Base-by-base conservation (phyloP, 1,284 basidiomycete genomes). In the Ceratobasidium papillatum region DNA sequence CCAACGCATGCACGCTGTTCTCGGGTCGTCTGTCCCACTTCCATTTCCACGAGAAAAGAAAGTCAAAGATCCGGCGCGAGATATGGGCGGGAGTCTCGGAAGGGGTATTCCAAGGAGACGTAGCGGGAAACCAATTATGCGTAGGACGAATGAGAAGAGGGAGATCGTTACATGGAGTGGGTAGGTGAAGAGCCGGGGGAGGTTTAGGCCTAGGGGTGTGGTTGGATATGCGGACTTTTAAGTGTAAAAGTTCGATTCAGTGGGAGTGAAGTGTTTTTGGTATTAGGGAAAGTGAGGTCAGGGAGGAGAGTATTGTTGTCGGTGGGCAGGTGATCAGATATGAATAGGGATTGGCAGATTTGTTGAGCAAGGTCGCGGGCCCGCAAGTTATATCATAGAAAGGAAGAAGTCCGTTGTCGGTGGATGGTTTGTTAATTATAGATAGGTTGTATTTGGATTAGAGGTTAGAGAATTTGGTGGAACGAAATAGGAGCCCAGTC, bases 1-100 rank as follows among this genome's bases (percentile, higher is more conserved):
- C 91, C 92, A 94, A 36, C 89, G 85, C 75, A 92, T 91, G 0
- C 89, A 85, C 0, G 87, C 88, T 9, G 86, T 84, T 14, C 84
- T 84, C 14, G 85, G 83, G 74, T 85, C 84, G 47, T 73, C 78
- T 25, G 51, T 74, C 45, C 36, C 36, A 43, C 52, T 66, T 30
- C 65, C 36, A 36, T 49, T 54, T 14, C 49, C 63, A 47, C 71
- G 75, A 76, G 54, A 30, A 66, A 76, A 34, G 56, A 65, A 65
- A 9, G 68, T 65, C 43, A 66, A 41, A 25, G 58, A 45, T 2
- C 74, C 66, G 11, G 32, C 62, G 32, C 76, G 65, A 4, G 76
- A 61, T 32, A 64, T 61, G 4, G 52, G 61, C 7, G 51, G 59
- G 12, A 86, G 78, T 11, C 85, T 83, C 2, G 87, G 85, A 12